These are phyloP conservation scores for Punctularia strigosozonata DNA, from an alignment of 768 basidiomycete species.

Conservation along the genomic window DNA sequence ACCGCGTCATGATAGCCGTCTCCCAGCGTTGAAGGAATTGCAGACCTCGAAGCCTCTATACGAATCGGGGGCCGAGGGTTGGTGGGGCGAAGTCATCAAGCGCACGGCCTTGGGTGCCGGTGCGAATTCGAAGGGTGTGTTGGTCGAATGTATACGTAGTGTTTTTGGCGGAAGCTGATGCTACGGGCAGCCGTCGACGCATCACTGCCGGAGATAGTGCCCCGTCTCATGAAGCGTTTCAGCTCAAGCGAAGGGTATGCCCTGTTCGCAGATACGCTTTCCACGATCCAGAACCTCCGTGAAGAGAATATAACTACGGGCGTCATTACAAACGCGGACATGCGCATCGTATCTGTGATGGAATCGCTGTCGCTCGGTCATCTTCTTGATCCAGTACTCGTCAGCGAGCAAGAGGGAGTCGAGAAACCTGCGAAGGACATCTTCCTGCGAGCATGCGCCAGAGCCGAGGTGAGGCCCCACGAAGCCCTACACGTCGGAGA, in stretches of 20 bases:
- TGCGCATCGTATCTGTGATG: constrained; percentile 59
- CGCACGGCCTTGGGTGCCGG: constrained; percentile 69
- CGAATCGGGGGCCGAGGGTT: constrained; percentile 36
- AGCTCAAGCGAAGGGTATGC: constrained; percentile 61
- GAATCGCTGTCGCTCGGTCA: constrained; percentile 43
- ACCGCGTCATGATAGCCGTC: neutral
- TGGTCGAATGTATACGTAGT: too few species aligned
- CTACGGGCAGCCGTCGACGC: constrained; percentile 45
- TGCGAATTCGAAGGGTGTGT: constrained; percentile 42
- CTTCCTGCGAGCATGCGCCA: constrained; percentile 34
- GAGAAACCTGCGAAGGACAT: constrained; percentile 60
- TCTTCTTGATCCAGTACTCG: constrained; percentile 40
- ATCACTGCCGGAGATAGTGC: constrained; percentile 44
- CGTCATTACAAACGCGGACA: constrained; percentile 63
- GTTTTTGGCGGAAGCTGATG: too few species aligned
- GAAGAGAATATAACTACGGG: constrained; percentile 38
- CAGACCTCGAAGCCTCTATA: constrained; percentile 54
- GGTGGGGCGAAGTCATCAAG: constrained; percentile 75
- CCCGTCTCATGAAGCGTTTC: constrained; percentile 52
- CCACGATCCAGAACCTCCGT: constrained; percentile 38
- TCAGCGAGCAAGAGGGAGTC: constrained; percentile 58
- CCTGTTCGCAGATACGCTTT: constrained; percentile 38
- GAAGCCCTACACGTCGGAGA: constrained; percentile 69
- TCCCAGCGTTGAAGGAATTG: constrained; percentile 32
- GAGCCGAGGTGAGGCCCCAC: constrained; percentile 20